Conservation (phyloP, 352 stramenopile species). For the Pythium rishiriense region DNA sequence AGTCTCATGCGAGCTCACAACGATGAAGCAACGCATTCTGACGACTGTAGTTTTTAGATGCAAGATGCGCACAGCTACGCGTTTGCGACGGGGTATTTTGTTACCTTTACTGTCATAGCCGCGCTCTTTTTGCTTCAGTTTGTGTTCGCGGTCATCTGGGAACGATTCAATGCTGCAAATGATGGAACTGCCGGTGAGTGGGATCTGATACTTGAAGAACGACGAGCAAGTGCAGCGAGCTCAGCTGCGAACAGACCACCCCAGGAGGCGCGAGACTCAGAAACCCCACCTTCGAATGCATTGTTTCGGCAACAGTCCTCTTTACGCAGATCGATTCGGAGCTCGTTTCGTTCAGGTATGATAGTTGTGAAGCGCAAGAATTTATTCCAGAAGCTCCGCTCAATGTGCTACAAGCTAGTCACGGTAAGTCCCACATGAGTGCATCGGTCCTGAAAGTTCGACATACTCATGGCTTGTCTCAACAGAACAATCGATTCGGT, state of each 20-base stretch:
- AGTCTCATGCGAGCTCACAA: too few species aligned
- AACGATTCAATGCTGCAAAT: slow-evolving; percentile 47
- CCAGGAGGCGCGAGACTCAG: not conserved
- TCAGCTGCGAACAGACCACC: not conserved
- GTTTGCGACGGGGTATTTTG: slow-evolving; percentile 70
- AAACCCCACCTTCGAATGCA: not conserved
- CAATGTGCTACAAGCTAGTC: slow-evolving; percentile 24
- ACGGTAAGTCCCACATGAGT: slow-evolving; percentile 32
- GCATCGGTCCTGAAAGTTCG: too few species aligned
- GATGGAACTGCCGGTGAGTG: slow-evolving; percentile 42
- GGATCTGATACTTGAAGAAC: slow-evolving; percentile 38
- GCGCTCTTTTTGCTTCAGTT: slow-evolving; percentile 86
- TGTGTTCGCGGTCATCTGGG: slow-evolving; percentile 80
- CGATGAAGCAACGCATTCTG: not conserved
- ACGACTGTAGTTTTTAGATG: slow-evolving; percentile 1
- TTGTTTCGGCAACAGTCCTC: slow-evolving; percentile 6
- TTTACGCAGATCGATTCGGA: slow-evolving; percentile 17
- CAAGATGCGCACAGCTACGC: slow-evolving; percentile 34
- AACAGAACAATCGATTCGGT: slow-evolving; percentile 35
- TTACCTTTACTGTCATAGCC: slow-evolving; percentile 74
- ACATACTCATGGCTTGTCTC: not conserved
- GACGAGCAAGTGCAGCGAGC: slow-evolving; percentile 19
- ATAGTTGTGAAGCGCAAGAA: slow-evolving; percentile 25
- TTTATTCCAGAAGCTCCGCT: slow-evolving; percentile 21
- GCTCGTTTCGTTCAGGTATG: slow-evolving; percentile 22